Conservation (phyloP, 1,284 basidiomycete genomes). For the Rhodotorula sp. region DNA sequence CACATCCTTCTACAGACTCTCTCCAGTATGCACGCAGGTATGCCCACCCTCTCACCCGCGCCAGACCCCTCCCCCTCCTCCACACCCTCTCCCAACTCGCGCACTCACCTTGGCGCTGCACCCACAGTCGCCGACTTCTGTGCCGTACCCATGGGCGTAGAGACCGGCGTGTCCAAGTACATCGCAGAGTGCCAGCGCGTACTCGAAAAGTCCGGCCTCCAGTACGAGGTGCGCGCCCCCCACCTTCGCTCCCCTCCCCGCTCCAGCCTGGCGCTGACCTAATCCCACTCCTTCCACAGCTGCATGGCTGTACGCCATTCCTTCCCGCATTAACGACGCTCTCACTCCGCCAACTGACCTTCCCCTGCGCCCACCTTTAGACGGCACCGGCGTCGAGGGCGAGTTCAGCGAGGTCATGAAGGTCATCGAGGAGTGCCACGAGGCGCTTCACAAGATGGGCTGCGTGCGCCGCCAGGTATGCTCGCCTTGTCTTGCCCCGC, state of each 20-base stretch:
- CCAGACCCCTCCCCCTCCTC: neutral
- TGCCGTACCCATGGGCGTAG: slow-evolving; percentile 72
- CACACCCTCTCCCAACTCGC: neutral
- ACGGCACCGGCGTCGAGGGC: slow-evolving; percentile 37
- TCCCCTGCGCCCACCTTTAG: neutral
- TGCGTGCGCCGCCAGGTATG: slow-evolving; percentile 7
- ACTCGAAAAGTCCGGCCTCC: slow-evolving; percentile 75
- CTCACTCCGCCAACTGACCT: neutral
- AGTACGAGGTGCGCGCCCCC: slow-evolving; percentile 65
- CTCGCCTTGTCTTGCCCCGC: too few relatives aligned
- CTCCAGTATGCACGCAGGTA: neutral
- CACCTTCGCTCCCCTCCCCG: too few relatives aligned
- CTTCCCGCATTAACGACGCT: too few relatives aligned
- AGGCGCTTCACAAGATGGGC: slow-evolving; percentile 71
- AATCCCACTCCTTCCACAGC: neutral
- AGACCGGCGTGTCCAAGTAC: slow-evolving; percentile 47
- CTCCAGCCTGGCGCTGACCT: neutral
- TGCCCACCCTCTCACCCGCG: neutral
- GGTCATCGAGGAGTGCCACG: slow-evolving; percentile 83
- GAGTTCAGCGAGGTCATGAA: slow-evolving; percentile 60
- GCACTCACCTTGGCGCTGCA: neutral
- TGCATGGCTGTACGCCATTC: slow-evolving; percentile 15
- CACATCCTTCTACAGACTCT: neutral
- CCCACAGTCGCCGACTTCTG: slow-evolving; percentile 64
- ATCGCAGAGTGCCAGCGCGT: slow-evolving; percentile 66